These are phyloP conservation scores for Myxozyma kluyveri DNA, from an alignment of 805 yeast species.

Conservation along the genomic window DNA sequence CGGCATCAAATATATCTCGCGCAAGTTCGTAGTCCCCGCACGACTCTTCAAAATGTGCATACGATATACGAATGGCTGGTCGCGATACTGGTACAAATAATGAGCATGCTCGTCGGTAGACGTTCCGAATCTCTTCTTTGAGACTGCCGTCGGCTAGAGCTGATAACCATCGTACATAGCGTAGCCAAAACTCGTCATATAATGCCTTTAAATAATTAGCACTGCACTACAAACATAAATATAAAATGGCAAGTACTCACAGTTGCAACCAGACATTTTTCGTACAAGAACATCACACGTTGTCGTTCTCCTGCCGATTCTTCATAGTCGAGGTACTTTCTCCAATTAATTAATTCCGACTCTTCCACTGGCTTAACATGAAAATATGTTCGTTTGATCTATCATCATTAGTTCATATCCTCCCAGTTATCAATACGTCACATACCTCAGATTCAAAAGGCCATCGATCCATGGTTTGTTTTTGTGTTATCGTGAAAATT, in stretches of 20 bases:
- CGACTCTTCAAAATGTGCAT: constrained; percentile 37
- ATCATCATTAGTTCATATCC: not conserved
- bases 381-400: constrained; percentile 56
- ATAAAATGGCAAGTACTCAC: constrained; percentile 3
- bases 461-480: constrained; percentile 62
- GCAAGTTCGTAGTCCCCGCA: constrained; percentile 34
- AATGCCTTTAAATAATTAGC: constrained; percentile 41
- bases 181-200: constrained; percentile 63
- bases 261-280: constrained; percentile 65
- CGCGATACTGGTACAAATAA: constrained; percentile 34
- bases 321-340: constrained; percentile 57
- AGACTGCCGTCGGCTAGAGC: constrained; percentile 30
- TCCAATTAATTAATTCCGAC: constrained; percentile 56
- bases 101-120: constrained; percentile 54
- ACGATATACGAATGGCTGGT: constrained; percentile 33
- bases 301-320: constrained; percentile 37
- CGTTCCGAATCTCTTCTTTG: constrained; percentile 40
- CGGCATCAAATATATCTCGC: constrained; percentile 30
- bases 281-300: constrained; percentile 53
- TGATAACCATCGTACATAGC: constrained; percentile 57
- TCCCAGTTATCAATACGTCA: not conserved
- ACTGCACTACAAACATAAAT: not conserved
- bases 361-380: constrained; percentile 47
- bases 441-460: constrained; percentile 55
- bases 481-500: constrained; percentile 49